Evolutionary conservation across 139 green algal species (phyloP), one percentile per base, ranked within the genome.

Genomic region (Coccomyxa sp.): DNA sequence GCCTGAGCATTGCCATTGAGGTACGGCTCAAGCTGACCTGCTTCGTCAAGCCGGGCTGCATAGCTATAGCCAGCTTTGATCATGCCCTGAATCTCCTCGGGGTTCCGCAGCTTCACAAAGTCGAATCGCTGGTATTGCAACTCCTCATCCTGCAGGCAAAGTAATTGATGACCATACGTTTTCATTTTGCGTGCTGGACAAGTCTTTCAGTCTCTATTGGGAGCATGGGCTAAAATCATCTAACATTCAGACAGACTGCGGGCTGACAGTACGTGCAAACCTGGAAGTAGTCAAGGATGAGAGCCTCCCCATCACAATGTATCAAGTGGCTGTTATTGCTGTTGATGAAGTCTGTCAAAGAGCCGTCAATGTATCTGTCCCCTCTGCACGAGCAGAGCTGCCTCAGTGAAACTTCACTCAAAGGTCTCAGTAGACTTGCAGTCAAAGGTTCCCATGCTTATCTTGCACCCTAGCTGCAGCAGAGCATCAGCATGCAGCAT

Each of bases 291-390:
- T 91, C 87, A 14, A 91, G 33, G 14, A 91, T 44, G 33, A 81
- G 82, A 6, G 87, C 75, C 10, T 8, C 12, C 12, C 82, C 87
- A 10, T 82, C 44, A 40, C 50, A 82, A 38, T 73, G 81, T 8
- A 91, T 74, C 36, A 88, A 64, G 8, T 81, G 68, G 12, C 76
- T 80, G 74, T 90, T 90, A 70, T 74, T 78, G 8, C 54, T 68
- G 6, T 39, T 55, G 8, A 91, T 27, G 31, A 91, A 90, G 77
- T 91, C 87, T 14, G 77, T 79, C 27, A 94, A 68, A 27, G 80
- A 88, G 73, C 87, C 90, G 55, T 94, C 90, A 39, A 82, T 77
- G 33, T 70, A 79, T 38, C 36, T n/a, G n/a, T n/a, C n/a, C n/a
- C n/a, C n/a, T n/a, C n/a, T n/a, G n/a, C n/a, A n/a, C n/a, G n/a